phyloP scores from a whole-genome alignment of 306 rosid species.

The Senna siamea region DNA sequence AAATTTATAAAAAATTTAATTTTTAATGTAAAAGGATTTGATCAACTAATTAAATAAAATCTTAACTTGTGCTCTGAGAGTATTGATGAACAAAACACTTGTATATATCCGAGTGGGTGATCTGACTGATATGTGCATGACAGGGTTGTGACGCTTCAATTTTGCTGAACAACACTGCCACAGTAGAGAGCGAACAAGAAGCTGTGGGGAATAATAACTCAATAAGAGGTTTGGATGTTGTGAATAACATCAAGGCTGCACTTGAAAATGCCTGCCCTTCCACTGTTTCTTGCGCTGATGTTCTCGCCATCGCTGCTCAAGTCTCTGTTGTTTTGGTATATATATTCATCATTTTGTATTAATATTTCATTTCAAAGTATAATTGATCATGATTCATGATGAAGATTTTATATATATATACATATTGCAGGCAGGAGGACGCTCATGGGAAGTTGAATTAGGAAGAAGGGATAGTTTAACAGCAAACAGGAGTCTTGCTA shows the following conservation, averaged over 20 bases:
- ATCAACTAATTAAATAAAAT: too few species aligned
- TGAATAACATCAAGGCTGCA: slow-evolving; percentile 52
- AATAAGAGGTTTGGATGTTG: slow-evolving; percentile 56
- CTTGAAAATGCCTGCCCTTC: slow-evolving; percentile 56
- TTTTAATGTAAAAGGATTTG: too few species aligned
- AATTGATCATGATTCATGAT: too few species aligned
- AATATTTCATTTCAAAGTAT: too few species aligned
- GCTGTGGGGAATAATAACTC: slow-evolving; percentile 45
- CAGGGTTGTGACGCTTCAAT: slow-evolving; percentile 75
- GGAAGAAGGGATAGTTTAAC: slow-evolving; percentile 66
- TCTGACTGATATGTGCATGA: too few species aligned
- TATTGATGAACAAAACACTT: too few species aligned
- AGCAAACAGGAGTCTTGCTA: slow-evolving; percentile 46
- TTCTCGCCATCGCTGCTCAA: slow-evolving; percentile 61
- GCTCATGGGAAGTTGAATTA: slow-evolving; percentile 49
- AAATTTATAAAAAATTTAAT: too few species aligned
- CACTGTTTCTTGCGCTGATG: slow-evolving; percentile 61
- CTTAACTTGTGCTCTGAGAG: too few species aligned
- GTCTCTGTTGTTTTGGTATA: slow-evolving; percentile 53
- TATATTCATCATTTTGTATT: too few species aligned
- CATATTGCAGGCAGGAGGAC: slow-evolving; percentile 50
- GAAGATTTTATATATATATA: too few species aligned
- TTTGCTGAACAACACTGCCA: slow-evolving; percentile 45
- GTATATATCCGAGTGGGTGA: too few species aligned
- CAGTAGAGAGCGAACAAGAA: slow-evolving; percentile 55